Base-by-base conservation (phyloP, 2,329 filamentous ascomycete species). In the Xylaria digitata region DNA sequence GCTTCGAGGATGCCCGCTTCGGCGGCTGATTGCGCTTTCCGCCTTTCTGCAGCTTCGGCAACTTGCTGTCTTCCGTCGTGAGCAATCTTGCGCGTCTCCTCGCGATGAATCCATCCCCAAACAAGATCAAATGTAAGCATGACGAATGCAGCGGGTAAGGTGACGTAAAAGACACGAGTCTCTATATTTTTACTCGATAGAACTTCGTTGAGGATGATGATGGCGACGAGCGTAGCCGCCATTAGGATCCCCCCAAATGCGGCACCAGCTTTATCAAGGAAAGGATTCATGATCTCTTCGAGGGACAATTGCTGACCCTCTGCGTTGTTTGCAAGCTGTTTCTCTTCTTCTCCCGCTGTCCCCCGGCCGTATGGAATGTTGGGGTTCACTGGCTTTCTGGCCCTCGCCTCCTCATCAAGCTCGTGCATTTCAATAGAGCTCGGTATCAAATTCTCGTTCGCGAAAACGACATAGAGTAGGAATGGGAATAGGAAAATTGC, bases 251-350 rank as follows among this genome's bases (percentile, higher is more conserved):
- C 87, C 1, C 90, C 90, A 62, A 92, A 89, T 0, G 81, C 80
- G 0, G 91, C 91, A 8, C 90, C 87, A 2, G 82, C 80, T 69
- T 87, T 90, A 74, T 93, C 90, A 0, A 93, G 77, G 65, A 90
- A 93, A 0, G 91, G 91, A 69, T 93, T 92, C 85, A 93, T 86
- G 72, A 93, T 91, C 73, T 93, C 90, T 69, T 91, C 89, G 0
- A 93, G 83, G 0, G 88, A 88, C 0, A 90, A 78, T 0, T 86
- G 77, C 68, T 90, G 85, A 2, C 79, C 82, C 64, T 86, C 78
- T 32, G 88, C 84, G 7, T 83, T 79, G 34, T 83, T 80, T n/a
- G 78, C 75, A 8, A 78, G 75, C 8, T 76, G 71, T 4, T 81
- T 79, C 7, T 86, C 85, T 57, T 85, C 80, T 50, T 87, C 85